Conservation (phyloP, 164 flowering plant genomes). For the Tetracentron sinense region DNA sequence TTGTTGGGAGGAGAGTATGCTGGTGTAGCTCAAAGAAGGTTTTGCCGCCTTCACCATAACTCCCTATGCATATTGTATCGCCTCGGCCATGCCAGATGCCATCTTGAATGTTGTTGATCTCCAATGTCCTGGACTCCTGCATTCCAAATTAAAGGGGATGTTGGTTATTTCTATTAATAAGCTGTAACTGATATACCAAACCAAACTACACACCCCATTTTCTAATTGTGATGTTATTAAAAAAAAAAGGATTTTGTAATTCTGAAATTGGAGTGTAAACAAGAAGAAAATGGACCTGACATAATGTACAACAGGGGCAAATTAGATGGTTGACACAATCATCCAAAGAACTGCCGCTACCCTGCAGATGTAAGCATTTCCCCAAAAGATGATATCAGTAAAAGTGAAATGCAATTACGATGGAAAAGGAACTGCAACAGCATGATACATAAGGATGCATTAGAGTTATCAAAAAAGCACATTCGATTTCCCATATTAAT, state of each 20-base stretch:
- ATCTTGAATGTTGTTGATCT: conserved; percentile 88
- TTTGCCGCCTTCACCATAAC: conserved; percentile 43
- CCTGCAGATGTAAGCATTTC: conserved; percentile 47
- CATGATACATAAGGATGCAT: background rate
- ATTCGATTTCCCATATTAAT: too few relatives aligned
- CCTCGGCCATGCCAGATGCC: conserved; percentile 95
- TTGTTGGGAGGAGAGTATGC: conserved; percentile 40
- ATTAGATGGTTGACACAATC: conserved; percentile 73
- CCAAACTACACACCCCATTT: too few relatives aligned
- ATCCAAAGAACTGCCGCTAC: conserved; percentile 60
- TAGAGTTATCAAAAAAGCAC: too few relatives aligned
- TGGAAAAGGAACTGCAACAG: background rate
- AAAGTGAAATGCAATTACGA: background rate
- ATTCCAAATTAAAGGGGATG: conserved; percentile 16
- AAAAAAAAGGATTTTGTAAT: too few relatives aligned
- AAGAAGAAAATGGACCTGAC: conserved; percentile 49
- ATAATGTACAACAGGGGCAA: conserved; percentile 74
- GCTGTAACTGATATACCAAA: too few relatives aligned
- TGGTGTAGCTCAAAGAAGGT: conserved; percentile 47
- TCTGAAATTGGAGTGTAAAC: too few relatives aligned
- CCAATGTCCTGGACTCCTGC: conserved; percentile 93
- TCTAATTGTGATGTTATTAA: too few relatives aligned
- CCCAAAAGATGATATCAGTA: conserved; percentile 2
- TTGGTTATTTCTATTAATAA: too few relatives aligned
- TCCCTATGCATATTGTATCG: conserved; percentile 81